These are phyloP conservation scores for Cytospora mali DNA, from an alignment of 2,329 filamentous ascomycete species.

Conservation along the genomic window DNA sequence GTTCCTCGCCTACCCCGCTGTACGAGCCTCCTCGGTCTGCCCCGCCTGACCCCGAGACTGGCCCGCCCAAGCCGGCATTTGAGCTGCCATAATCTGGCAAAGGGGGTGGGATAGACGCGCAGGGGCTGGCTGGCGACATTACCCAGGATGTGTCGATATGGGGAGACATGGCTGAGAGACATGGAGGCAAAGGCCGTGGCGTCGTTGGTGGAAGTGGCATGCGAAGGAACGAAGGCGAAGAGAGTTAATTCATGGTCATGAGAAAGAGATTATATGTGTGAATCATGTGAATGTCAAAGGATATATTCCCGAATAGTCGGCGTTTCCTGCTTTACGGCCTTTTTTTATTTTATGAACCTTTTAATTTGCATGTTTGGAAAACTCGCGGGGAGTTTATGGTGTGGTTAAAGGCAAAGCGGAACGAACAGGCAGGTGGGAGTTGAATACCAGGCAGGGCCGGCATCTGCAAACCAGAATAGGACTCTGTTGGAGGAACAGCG, in stretches of 20 bases:
- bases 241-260: background rate
- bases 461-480: background rate
- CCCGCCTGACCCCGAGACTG: background rate
- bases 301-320: background rate
- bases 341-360: background rate
- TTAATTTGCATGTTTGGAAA: background rate
- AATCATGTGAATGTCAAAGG: background rate
- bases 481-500: no score
- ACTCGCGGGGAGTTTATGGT: background rate
- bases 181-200: background rate
- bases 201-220: background rate
- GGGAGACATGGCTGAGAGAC: no score
- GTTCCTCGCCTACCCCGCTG: background rate
- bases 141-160: background rate
- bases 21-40: background rate
- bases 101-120: background rate
- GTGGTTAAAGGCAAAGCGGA: background rate
- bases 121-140: background rate
- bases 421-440: background rate
- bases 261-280: background rate
- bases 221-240: background rate
- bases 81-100: background rate
- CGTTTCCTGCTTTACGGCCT: background rate
- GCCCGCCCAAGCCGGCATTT: background rate
- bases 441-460: background rate